Evolutionary conservation across 2,329 filamentous ascomycete genomes (phyloP).

Genomic region (Fusarium devonianum): DNA sequence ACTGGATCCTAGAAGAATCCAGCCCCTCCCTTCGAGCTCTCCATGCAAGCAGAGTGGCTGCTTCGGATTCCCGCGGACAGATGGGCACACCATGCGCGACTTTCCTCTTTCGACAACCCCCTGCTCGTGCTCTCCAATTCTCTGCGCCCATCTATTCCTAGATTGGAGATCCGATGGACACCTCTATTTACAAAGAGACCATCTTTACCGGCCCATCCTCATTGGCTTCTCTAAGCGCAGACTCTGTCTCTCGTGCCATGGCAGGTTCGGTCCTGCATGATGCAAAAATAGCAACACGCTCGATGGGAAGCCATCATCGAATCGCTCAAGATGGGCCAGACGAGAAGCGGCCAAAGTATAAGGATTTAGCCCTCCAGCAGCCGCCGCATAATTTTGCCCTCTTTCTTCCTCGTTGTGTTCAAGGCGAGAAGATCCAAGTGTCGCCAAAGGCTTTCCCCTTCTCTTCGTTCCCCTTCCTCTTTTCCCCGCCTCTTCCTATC

Average conservation of each 20-base stretch:
- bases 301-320: conserved; percentile 38
- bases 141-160: conserved; percentile 43
- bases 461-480: conserved; percentile 49
- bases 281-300: conserved; percentile 51
- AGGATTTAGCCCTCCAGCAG: conserved; percentile 60
- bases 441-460: conserved; percentile 54
- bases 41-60: conserved; percentile 37
- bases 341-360: conserved; percentile 62
- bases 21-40: conserved; percentile 31
- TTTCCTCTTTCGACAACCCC: conserved; percentile 41
- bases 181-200: conserved; percentile 32
- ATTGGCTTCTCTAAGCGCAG: conserved; percentile 60
- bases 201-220: conserved; percentile 42
- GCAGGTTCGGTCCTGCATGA: conserved; percentile 38
- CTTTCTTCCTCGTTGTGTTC: conserved; percentile 50
- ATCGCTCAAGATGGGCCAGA: conserved; percentile 47
- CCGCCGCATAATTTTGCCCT: conserved; percentile 51
- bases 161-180: conserved; percentile 37
- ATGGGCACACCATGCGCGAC: conserved; percentile 44
- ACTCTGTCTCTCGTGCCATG: conserved; percentile 42
- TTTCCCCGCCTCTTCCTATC: conserved; percentile 47
- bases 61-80: conserved; percentile 33
- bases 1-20: conserved; percentile 35
- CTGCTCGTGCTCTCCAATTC: conserved; percentile 34
- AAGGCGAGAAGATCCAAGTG: conserved; percentile 59